Conservation (phyloP, 345 rosid species). For the Pseudoturritis turrita region DNA sequence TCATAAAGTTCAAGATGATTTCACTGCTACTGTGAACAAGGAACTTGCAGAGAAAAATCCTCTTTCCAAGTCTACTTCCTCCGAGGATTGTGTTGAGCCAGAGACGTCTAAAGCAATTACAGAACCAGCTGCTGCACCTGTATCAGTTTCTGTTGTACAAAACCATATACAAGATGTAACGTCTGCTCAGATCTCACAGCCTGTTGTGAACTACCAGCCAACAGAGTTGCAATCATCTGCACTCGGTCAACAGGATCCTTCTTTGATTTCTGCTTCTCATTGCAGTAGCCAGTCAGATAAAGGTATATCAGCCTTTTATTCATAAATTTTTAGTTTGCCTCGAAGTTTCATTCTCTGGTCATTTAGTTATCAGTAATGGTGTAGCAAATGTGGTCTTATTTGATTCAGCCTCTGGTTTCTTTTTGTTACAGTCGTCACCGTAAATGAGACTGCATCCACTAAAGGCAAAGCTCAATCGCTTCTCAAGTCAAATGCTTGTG, state of each 20-base stretch:
- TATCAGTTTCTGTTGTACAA: slow-evolving; percentile 26
- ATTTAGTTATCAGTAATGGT: not conserved
- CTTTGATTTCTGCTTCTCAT: slow-evolving; percentile 28
- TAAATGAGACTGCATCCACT: slow-evolving; percentile 15
- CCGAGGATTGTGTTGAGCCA: slow-evolving; percentile 32
- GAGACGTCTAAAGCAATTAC: slow-evolving; percentile 27
- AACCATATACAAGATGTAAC: slow-evolving; percentile 27
- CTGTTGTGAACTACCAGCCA: slow-evolving; percentile 28
- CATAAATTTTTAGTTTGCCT: not conserved
- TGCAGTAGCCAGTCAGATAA: slow-evolving; percentile 22
- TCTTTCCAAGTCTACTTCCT: slow-evolving; percentile 11
- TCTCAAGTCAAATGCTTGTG: slow-evolving; percentile 33
- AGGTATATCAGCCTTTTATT: slow-evolving; percentile 32
- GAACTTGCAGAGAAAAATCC: slow-evolving; percentile 11
- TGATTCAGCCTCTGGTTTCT: slow-evolving; percentile 5
- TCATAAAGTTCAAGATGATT: slow-evolving; percentile 21
- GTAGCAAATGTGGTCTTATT: not conserved
- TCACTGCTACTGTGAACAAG: slow-evolving; percentile 26
- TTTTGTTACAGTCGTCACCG: slow-evolving; percentile 14
- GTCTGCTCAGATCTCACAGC: slow-evolving; percentile 17
- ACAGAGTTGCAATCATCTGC: slow-evolving; percentile 36
- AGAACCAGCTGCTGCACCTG: slow-evolving; percentile 38
- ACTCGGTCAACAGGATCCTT: slow-evolving; percentile 7
- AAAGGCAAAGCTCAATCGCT: slow-evolving; percentile 34
- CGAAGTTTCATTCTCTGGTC: not conserved